These are phyloP conservation scores for Sanghuangporus baumii DNA, from an alignment of 1,284 basidiomycete species.

Conservation along the genomic window DNA sequence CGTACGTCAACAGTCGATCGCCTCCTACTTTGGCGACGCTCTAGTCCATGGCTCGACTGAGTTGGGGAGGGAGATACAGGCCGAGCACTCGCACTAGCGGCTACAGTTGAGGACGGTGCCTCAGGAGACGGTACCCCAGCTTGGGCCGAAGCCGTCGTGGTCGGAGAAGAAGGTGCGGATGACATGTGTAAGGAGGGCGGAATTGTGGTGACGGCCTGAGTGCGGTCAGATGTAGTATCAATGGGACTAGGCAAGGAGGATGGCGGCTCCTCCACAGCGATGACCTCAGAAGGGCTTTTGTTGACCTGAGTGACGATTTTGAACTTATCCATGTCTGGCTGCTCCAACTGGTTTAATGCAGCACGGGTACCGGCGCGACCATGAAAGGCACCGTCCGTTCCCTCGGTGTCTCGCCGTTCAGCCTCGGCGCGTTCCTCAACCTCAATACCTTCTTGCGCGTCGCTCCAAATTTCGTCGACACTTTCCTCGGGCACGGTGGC, in stretches of 20 bases:
- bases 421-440: slow-evolving; percentile 1
- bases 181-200: slow-evolving; percentile 4
- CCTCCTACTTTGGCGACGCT: slow-evolving; percentile 14
- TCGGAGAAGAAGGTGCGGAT: slow-evolving; percentile 5
- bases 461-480: slow-evolving; percentile 16
- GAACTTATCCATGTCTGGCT: not conserved
- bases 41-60: slow-evolving; percentile 7
- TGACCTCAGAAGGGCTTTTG: not conserved
- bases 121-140: slow-evolving; percentile 1
- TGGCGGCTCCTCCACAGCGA: slow-evolving; percentile 1
- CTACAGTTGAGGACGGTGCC: slow-evolving; percentile 9
- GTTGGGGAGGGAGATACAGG: slow-evolving; percentile 9
- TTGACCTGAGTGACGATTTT: not conserved
- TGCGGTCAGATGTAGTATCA: not conserved
- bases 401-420: slow-evolving; percentile 2
- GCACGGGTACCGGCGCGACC: not conserved
- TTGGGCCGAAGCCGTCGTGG: not conserved
- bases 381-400: slow-evolving; percentile 1
- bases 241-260: not conserved
- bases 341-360: not conserved
- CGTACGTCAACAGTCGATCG: slow-evolving; percentile 17
- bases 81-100: not conserved
- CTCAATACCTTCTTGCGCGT: slow-evolving; percentile 11
- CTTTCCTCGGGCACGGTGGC: slow-evolving; percentile 5
- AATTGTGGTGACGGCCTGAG: not conserved